These are phyloP conservation scores for Eutrema japonicum DNA, from an alignment of 345 rosid species.

Conservation along the genomic window DNA sequence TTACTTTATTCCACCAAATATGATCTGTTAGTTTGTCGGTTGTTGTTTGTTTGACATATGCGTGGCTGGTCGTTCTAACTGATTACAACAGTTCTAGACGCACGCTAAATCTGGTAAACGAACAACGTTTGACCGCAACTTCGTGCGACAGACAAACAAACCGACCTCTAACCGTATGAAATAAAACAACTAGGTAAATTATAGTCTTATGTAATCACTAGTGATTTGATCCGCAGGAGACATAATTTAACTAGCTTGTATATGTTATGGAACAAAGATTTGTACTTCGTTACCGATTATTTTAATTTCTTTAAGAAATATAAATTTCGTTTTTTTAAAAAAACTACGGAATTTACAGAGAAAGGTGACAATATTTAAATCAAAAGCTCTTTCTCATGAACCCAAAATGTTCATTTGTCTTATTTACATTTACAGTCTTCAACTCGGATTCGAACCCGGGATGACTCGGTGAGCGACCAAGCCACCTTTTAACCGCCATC, in stretches of 20 bases:
- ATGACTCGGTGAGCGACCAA: conserved; percentile 70
- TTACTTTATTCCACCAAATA: background rate
- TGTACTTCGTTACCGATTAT: conserved; percentile 5
- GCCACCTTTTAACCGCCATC: conserved; percentile 62
- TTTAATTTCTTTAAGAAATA: background rate
- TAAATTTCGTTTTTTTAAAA: background rate
- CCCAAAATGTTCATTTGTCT: conserved; percentile 16
- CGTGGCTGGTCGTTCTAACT: too few species aligned
- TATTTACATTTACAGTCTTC: conserved; percentile 33
- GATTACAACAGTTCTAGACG: too few species aligned
- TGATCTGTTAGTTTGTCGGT: too few species aligned
- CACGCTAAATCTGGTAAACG: too few species aligned
- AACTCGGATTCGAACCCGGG: conserved; percentile 60
- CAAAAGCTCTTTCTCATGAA: conserved; percentile 11
- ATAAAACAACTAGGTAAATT: background rate
- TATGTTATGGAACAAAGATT: background rate
- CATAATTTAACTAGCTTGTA: background rate
- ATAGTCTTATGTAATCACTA: background rate
- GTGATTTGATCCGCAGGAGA: background rate
- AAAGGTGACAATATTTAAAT: conserved; percentile 27
- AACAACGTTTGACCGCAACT: too few species aligned
- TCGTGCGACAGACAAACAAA: too few species aligned
- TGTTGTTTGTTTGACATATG: too few species aligned
- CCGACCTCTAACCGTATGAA: too few species aligned
- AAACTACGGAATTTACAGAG: conserved; percentile 12